Conservation (phyloP, 805 yeast genomes). For the Metschnikowia orientalis region DNA sequence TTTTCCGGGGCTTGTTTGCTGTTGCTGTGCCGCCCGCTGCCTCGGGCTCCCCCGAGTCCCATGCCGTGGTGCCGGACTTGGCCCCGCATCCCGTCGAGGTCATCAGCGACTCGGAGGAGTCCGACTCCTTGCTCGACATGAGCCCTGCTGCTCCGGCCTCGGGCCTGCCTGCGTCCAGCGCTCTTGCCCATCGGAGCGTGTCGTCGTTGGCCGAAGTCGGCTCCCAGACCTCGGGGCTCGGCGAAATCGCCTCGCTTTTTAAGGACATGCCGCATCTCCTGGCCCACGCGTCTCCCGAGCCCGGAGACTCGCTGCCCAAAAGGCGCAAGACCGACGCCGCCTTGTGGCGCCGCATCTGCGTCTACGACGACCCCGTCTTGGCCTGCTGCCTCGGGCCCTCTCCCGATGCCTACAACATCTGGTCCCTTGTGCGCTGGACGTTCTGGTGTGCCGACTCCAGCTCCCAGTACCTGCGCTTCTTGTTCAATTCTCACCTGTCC, state of each 20-base stretch:
- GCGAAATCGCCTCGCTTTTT: slow-evolving; percentile 18
- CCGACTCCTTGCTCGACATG: slow-evolving; percentile 10
- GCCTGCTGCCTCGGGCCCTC: slow-evolving; percentile 22
- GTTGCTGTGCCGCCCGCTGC: no score
- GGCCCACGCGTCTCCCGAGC: slow-evolving; percentile 14
- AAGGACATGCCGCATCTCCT: slow-evolving; percentile 18
- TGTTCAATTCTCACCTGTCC: slow-evolving; percentile 18
- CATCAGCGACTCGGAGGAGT: slow-evolving; percentile 24
- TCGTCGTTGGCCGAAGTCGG: slow-evolving; percentile 13
- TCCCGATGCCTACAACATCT: slow-evolving; percentile 24
- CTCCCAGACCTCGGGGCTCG: slow-evolving; percentile 15
- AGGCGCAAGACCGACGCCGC: not conserved
- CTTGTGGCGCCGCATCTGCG: slow-evolving; percentile 13
- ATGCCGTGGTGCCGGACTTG: not conserved
- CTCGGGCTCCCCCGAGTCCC: not conserved
- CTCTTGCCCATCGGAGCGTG: slow-evolving; percentile 1
- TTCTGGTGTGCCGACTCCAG: slow-evolving; percentile 33
- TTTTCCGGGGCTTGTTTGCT: slow-evolving; percentile 2
- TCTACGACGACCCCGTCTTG: slow-evolving; percentile 32
- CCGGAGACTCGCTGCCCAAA: slow-evolving; percentile 8
- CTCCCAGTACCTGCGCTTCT: slow-evolving; percentile 17
- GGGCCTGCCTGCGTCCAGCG: not conserved
- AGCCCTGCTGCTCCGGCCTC: not conserved
- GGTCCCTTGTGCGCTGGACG: slow-evolving; percentile 34
- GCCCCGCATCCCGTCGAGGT: slow-evolving; percentile 13